These are phyloP conservation scores for Bruguiera parviflora DNA, from an alignment of 345 rosid species.

Conservation along the genomic window DNA sequence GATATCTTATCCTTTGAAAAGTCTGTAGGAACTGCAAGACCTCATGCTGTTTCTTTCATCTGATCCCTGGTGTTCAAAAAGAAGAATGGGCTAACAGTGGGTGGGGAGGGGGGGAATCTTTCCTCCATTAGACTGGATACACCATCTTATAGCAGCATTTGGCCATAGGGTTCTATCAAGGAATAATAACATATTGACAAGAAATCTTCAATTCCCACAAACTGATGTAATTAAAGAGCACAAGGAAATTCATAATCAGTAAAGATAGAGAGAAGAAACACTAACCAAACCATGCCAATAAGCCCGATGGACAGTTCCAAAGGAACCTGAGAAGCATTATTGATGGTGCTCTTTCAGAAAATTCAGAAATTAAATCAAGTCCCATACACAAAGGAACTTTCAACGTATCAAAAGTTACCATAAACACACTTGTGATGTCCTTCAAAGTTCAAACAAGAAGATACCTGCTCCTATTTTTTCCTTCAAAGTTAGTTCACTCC, in stretches of 20 bases:
- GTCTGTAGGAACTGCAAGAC: too few relatives aligned
- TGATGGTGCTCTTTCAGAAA: constrained; percentile 12
- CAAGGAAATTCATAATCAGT: not conserved
- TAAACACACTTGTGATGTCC: constrained; percentile 8
- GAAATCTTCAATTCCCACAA: too few relatives aligned
- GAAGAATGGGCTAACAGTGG: too few relatives aligned
- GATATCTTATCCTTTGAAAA: too few relatives aligned
- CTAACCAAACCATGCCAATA: constrained; percentile 32
- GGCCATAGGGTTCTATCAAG: too few relatives aligned
- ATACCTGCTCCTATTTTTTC: constrained; percentile 29
- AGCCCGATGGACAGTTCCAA: constrained; percentile 28
- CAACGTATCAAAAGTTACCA: not conserved
- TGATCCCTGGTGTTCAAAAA: too few relatives aligned
- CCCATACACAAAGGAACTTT: constrained; percentile 2
- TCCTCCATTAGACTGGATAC: too few relatives aligned
- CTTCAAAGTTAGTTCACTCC: constrained; percentile 25
- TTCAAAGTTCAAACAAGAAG: constrained; percentile 7
- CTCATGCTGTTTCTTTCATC: too few relatives aligned
- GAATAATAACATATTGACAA: too few relatives aligned
- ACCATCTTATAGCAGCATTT: too few relatives aligned
- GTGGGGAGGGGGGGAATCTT: too few relatives aligned
- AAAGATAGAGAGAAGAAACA: constrained; percentile 1
- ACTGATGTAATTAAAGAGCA: not conserved
- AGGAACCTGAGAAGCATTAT: constrained; percentile 24
- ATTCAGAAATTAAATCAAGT: not conserved